A percentile compares a stretch with the other conserved stretches of the same genome.
Evolutionary conservation across 2,329 filamentous ascomycete species (phyloP).

Genomic region (Sporothrix humicola): DNA sequence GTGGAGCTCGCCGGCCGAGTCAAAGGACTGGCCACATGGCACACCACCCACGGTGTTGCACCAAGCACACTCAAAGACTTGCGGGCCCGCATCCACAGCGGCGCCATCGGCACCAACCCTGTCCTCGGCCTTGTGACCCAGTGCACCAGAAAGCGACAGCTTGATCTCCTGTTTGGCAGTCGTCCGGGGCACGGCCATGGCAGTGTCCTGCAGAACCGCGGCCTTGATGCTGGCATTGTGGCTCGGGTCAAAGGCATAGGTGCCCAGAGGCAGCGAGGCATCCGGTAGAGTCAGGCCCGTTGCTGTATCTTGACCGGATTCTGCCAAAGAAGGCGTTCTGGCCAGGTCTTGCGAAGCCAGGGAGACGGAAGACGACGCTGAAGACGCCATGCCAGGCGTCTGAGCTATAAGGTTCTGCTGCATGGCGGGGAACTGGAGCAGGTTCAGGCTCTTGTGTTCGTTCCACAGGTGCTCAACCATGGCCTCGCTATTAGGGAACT

Average conservation of each 20-base stretch:
- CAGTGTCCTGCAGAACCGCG: not conserved
- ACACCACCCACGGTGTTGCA: slow-evolving; percentile 38
- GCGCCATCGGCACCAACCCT: not conserved
- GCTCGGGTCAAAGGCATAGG: slow-evolving; percentile 17
- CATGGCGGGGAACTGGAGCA: slow-evolving; percentile 15
- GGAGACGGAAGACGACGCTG: slow-evolving; percentile 29
- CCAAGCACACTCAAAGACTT: slow-evolving; percentile 42
- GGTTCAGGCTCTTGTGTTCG: slow-evolving; percentile 34
- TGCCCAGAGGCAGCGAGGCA: not conserved
- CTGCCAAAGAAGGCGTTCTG: slow-evolving; percentile 28
- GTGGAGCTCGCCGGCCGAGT: slow-evolving; percentile 58
- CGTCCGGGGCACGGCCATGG: not conserved
- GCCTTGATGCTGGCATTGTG: not conserved
- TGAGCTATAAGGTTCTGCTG: slow-evolving; percentile 27
- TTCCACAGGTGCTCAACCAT: slow-evolving; percentile 39
- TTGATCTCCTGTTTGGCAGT: not conserved
- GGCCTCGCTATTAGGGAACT: slow-evolving; percentile 37
- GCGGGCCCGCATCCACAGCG: not conserved
- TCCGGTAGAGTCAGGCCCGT: slow-evolving; percentile 23
- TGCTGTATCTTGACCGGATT: slow-evolving; percentile 1
- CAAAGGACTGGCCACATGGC: slow-evolving; percentile 47
- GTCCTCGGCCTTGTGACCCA: not conserved
- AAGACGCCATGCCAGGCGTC: slow-evolving; percentile 26
- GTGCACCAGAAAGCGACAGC: not conserved
- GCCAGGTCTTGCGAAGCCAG: slow-evolving; percentile 32